phyloP scores from a whole-genome alignment of 495 filamentous ascomycete species.

The Trichocladium antarcticum region DNA sequence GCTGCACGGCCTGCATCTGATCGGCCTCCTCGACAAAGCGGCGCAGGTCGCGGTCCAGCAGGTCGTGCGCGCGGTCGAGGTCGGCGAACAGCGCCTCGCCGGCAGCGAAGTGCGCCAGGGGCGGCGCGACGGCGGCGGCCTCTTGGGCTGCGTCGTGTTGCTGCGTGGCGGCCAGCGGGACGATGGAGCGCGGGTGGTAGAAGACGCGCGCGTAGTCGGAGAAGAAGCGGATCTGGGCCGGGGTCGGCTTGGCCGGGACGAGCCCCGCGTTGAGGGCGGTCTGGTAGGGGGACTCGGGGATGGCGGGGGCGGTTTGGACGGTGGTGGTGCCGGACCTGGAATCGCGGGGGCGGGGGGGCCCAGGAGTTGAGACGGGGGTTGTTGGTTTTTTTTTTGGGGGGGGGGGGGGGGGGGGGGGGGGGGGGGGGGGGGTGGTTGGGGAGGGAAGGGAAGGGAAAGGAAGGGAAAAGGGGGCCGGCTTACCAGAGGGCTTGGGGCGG shows the following conservation, averaged over 20 bases:
- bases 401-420: no score
- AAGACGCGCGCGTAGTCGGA: constrained; percentile 86
- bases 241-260: constrained; percentile 49
- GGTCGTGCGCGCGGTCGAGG: constrained; percentile 73
- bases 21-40: constrained; percentile 89
- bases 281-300: constrained; percentile 64
- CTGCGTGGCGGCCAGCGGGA: constrained; percentile 83
- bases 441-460: neutral
- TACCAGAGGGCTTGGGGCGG: constrained; percentile 49
- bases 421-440: neutral
- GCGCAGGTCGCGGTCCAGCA: constrained; percentile 80
- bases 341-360: no score
- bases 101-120: constrained; percentile 69
- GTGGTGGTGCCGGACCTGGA: constrained; percentile 63
- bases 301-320: constrained; percentile 52
- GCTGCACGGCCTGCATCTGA: constrained; percentile 75
- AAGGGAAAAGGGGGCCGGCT: constrained; percentile 3
- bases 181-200: constrained; percentile 80
- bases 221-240: constrained; percentile 77
- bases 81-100: constrained; percentile 75
- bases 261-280: constrained; percentile 60
- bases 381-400: no score
- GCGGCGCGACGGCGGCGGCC: constrained; percentile 28
- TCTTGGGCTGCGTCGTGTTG: constrained; percentile 70
- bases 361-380: no score